phyloP scores from a whole-genome alignment of 768 basidiomycete genomes.

The Xerocomellus amylosporus region DNA sequence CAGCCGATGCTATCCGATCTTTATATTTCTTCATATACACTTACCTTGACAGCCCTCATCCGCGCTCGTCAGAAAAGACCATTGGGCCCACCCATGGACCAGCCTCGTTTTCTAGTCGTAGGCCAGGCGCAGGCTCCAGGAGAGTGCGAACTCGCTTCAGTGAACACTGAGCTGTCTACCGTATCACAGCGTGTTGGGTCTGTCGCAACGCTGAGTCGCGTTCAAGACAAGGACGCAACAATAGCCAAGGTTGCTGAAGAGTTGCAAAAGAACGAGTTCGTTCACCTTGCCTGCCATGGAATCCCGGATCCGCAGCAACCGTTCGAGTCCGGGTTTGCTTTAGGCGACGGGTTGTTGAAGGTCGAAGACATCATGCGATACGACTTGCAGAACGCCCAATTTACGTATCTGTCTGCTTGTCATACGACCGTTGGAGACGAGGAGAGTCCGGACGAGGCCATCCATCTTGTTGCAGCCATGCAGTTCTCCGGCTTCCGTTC shows the following conservation, averaged over 20 bases:
- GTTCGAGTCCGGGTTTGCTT: not conserved
- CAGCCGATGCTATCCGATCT: not conserved
- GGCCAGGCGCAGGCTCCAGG: conserved; percentile 2
- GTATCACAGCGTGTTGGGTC: not conserved
- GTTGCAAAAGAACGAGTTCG: not conserved
- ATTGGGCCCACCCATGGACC: not conserved
- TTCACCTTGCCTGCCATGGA: conserved; percentile 24
- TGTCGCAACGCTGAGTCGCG: not conserved
- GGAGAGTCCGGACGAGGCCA: not conserved
- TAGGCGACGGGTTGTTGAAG: too few relatives aligned
- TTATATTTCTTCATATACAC: not conserved
- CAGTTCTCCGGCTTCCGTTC: conserved; percentile 8
- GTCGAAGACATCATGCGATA: not conserved
- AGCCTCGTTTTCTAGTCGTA: not conserved
- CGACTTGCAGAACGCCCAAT: not conserved
- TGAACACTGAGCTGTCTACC: not conserved
- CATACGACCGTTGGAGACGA: not conserved
- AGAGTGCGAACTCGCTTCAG: not conserved
- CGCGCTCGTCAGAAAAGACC: not conserved
- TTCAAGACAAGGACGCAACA: not conserved
- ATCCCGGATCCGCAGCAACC: not conserved
- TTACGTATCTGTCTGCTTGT: conserved; percentile 3
- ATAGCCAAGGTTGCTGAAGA: not conserved
- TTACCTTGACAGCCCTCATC: not conserved
- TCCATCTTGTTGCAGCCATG: not conserved